These are phyloP conservation scores for Pseudevernia furfuracea DNA, from an alignment of 495 filamentous ascomycete genomes.

Conservation along the genomic window DNA sequence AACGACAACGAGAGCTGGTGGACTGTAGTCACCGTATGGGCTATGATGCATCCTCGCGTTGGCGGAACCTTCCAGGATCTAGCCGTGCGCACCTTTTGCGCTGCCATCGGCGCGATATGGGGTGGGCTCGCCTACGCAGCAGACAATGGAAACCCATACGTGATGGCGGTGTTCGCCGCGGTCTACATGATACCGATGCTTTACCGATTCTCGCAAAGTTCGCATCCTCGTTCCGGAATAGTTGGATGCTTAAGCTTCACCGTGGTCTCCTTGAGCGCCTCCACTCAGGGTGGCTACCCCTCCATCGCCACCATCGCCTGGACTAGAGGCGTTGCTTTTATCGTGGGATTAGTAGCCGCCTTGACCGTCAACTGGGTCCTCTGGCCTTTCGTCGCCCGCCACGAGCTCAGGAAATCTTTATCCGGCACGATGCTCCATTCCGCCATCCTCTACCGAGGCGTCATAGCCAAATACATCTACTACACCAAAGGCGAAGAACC, in stretches of 20 bases:
- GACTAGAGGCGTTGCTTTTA: constrained; percentile 42
- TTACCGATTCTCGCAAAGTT: constrained; percentile 48
- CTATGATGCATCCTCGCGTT: constrained; percentile 52
- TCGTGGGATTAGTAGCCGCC: constrained; percentile 44
- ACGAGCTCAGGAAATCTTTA: constrained; percentile 49
- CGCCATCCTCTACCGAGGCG: constrained; percentile 46
- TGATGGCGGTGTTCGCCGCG: constrained; percentile 48
- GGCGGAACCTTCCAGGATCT: constrained; percentile 51
- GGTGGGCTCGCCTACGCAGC: constrained; percentile 45
- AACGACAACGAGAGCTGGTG: constrained; percentile 48
- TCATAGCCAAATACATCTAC: constrained; percentile 53
- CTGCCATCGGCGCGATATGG: constrained; percentile 46
- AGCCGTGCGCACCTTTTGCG: constrained; percentile 39
- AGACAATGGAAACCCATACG: constrained; percentile 43
- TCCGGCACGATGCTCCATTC: constrained; percentile 48
- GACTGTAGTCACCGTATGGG: constrained; percentile 50
- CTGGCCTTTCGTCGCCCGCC: constrained; percentile 53
- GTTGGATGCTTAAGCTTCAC: constrained; percentile 50
- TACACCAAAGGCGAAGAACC: constrained; percentile 46
- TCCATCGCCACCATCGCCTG: constrained; percentile 38
- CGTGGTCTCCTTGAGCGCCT: constrained; percentile 44
- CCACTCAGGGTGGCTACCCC: constrained; percentile 29
- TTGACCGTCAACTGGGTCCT: constrained; percentile 50
- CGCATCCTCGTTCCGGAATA: constrained; percentile 47
- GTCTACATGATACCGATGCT: constrained; percentile 52